A percentile compares a stretch with the other conserved stretches of the same genome.
phyloP scores from a whole-genome alignment of 805 yeast genomes.

The Candida orba region DNA sequence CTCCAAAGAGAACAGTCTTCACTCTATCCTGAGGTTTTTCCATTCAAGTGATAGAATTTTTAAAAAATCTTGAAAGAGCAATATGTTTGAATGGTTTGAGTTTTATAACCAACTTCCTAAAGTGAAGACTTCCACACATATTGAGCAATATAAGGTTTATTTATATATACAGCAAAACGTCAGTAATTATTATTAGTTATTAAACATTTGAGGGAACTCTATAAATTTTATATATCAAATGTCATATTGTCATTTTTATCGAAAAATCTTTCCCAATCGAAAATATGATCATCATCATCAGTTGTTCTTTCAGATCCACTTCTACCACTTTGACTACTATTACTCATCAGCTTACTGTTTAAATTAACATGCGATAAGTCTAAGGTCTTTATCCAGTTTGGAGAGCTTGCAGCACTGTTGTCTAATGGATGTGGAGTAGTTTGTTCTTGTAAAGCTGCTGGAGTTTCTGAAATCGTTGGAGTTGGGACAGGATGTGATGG shows the following conservation, averaged over 20 bases:
- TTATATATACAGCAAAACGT: no score
- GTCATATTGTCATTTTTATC: slow-evolving; percentile 16
- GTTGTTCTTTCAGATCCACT: slow-evolving; percentile 6
- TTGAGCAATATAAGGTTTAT: no score
- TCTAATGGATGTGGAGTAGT: not conserved
- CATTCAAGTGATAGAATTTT: no score
- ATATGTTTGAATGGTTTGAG: no score
- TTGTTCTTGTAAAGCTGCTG: not conserved
- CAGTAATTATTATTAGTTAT: no score
- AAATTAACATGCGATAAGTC: not conserved
- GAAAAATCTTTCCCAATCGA: slow-evolving; percentile 24
- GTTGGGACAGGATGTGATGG: no score
- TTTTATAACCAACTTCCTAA: no score
- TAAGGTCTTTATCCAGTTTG: slow-evolving; percentile 2
- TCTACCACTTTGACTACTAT: not conserved
- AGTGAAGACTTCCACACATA: no score
- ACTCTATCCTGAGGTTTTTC: no score
- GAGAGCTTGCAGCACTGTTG: not conserved
- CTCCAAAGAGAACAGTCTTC: no score
- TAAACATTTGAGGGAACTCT: not conserved
- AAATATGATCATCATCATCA: slow-evolving; percentile 17
- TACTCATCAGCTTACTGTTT: no score
- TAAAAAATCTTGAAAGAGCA: no score
- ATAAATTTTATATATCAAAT: slow-evolving; percentile 2
- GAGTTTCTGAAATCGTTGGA: not conserved